Base-by-base conservation (phyloP, 2,329 filamentous ascomycete genomes). In the Diplodia seriata region DNA sequence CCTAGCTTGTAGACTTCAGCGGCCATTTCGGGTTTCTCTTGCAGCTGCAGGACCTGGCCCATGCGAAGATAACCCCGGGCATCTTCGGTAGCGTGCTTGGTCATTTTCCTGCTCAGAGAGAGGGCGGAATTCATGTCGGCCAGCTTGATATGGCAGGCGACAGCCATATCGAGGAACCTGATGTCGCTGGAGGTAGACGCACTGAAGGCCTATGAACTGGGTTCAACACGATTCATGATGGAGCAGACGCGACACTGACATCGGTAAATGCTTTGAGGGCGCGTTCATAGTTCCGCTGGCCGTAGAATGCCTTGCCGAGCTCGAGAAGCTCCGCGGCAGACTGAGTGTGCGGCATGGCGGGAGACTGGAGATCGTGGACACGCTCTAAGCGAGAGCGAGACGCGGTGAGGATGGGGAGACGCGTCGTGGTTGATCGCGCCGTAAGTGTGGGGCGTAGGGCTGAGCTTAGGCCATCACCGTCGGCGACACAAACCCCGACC, bases 1-100 rank as follows among this genome's bases (percentile, higher is more conserved):
- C 85, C 87, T 73, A 86, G 84, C 31, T 83, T 80, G 75, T 88
- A 89, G 29, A 88, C 82, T 12, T 83, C 81, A 14, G 86, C 72
- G 6, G 87, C 87, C 29, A 81, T 82, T n/a, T 83, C 80, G 2
- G 78, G 74, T 72, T 85, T 87, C 12, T 81, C 79, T 76, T 84
- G 82, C 68, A 81, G 81, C 61, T 80, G 74, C 14, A 84, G 74
- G 8, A 82, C 72, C 68, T 83, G 84, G 2, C 82, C 86, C 31
- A 84, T 84, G 65, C 86, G 84, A 33, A 89, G 74, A 73, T 89
- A 89, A 9, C 86, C 87, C 68, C 73, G 68, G 12, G 33, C 33
- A 61, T 87, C 83, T 26, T 80, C 78, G 66, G 81, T 82, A 56
- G 83, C 76, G 18, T 79, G 70, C 67, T 82, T 82, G 67, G 89